Evolutionary conservation across 441 rosid species (phyloP).

Genomic region (Cnidoscolus chayamansa): DNA sequence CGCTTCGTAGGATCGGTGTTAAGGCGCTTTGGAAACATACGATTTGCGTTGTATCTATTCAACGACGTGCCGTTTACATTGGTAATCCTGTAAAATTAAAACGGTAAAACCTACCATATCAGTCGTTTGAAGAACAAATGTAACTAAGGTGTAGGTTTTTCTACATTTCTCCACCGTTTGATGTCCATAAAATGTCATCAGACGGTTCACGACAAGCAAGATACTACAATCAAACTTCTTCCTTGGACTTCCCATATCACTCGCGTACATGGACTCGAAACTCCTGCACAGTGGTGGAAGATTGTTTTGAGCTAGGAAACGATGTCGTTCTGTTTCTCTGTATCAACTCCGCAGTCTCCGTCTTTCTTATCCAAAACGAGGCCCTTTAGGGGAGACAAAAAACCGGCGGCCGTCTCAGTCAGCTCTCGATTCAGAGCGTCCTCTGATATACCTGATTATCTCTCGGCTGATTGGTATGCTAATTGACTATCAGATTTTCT

Average conservation of each 20-base stretch:
- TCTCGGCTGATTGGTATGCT: conserved; percentile 72
- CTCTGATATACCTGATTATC: conserved; percentile 76
- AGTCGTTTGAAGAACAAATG: no score
- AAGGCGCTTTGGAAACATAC: not conserved
- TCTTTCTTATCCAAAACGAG: conserved; percentile 39
- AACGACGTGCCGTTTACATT: not conserved
- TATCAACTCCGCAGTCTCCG: conserved; percentile 31
- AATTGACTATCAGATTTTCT: no score
- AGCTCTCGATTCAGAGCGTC: conserved; percentile 52
- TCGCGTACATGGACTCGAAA: not conserved
- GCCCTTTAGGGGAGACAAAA: conserved; percentile 29
- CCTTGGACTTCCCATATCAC: not conserved
- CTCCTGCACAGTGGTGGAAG: not conserved
- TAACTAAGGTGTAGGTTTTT: not conserved
- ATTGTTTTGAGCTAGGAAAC: conserved; percentile 1
- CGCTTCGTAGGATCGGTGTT: not conserved
- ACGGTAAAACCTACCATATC: no score
- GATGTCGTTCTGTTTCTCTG: conserved; percentile 52
- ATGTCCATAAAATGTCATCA: not conserved
- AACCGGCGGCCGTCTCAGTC: conserved; percentile 21
- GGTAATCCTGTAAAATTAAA: no score
- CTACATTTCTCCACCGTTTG: not conserved
- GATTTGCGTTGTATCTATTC: not conserved
- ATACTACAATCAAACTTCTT: not conserved
- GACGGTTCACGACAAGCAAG: not conserved